phyloP scores from a whole-genome alignment of 2,329 filamentous ascomycete genomes.

The Pyrenophora graminea region DNA sequence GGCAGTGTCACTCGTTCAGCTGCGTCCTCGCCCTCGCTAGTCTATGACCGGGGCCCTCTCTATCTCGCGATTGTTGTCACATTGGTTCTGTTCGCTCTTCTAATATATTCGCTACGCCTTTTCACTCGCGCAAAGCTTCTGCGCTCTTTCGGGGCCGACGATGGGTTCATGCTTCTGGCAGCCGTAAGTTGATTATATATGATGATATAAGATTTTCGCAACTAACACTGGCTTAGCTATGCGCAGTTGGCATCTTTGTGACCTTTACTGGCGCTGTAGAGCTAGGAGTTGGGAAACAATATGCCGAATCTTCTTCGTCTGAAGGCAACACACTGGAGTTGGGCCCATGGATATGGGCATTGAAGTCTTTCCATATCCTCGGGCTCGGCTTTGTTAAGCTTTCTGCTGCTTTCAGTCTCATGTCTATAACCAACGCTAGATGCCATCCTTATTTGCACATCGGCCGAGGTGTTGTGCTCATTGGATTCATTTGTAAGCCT shows the following conservation, averaged over 20 bases:
- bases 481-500: conserved; percentile 48
- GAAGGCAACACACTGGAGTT: conserved; percentile 1
- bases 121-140: conserved; percentile 54
- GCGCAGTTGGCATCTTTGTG: conserved; percentile 9
- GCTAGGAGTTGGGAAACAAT: conserved; percentile 51
- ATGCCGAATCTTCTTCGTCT: conserved; percentile 1
- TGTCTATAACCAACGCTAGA: conserved; percentile 46
- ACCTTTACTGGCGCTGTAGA: conserved; percentile 11
- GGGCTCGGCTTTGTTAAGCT: conserved; percentile 54
- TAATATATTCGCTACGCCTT: conserved; percentile 48
- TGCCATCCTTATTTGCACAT: conserved; percentile 43
- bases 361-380: conserved; percentile 46
- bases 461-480: conserved; percentile 29
- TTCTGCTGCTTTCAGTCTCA: conserved; percentile 52
- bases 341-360: conserved; percentile 10
- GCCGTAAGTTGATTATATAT: conserved; percentile 32
- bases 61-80: conserved; percentile 50
- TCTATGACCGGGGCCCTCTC: conserved; percentile 35
- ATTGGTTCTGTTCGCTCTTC: conserved; percentile 48
- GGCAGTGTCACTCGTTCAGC: conserved; percentile 12
- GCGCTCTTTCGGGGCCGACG: conserved; percentile 56
- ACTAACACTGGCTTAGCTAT: conserved; percentile 3
- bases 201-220: background rate
- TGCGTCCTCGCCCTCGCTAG: conserved; percentile 18
- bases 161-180: conserved; percentile 50